Conservation (phyloP, 2,329 filamentous ascomycete genomes). For the Cordyceps farinosa region DNA sequence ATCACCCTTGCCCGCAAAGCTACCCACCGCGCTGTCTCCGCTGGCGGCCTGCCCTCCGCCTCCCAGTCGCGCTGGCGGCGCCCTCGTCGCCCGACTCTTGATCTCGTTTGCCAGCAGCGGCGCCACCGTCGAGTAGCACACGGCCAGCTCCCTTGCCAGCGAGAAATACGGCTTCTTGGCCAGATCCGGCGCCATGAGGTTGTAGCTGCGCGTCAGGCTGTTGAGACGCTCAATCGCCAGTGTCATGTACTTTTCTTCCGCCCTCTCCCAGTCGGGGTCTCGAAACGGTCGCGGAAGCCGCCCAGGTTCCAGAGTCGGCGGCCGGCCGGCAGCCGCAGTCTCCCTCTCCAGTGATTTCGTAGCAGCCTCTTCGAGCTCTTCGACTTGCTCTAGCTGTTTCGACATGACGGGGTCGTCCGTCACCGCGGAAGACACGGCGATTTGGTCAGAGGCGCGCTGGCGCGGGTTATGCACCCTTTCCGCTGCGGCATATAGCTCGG, state of each 20-base stretch:
- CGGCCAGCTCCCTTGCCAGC: conserved; percentile 74
- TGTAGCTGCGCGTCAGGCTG: conserved; percentile 77
- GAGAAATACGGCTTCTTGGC: conserved; percentile 91
- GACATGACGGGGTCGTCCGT: conserved; percentile 49
- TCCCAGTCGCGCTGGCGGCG: conserved; percentile 37
- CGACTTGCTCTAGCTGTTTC: conserved; percentile 38
- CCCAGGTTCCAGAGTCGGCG: conserved; percentile 1
- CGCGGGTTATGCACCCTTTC: conserved; percentile 65
- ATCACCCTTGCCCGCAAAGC: conserved; percentile 49
- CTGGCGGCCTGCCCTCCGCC: conserved; percentile 29
- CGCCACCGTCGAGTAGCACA: conserved; percentile 84
- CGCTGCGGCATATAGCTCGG: conserved; percentile 70
- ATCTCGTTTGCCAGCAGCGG: conserved; percentile 72
- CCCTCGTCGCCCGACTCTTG: conserved; percentile 57
- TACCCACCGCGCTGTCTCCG: conserved; percentile 54
- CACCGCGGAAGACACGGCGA: conserved; percentile 43
- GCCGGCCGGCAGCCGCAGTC: conserved; percentile 13
- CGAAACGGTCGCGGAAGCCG: conserved; percentile 63
- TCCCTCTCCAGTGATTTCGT: conserved; percentile 18
- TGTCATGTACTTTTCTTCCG: conserved; percentile 71
- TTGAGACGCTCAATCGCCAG: conserved; percentile 78
- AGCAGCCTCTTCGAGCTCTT: conserved; percentile 19
- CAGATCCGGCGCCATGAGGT: conserved; percentile 86
- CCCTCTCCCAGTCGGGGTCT: conserved; percentile 69
- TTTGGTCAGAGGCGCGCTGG: conserved; percentile 39